Evolutionary conservation across 306 rosid genomes (phyloP).

Genomic region (Fragaria vesca): DNA sequence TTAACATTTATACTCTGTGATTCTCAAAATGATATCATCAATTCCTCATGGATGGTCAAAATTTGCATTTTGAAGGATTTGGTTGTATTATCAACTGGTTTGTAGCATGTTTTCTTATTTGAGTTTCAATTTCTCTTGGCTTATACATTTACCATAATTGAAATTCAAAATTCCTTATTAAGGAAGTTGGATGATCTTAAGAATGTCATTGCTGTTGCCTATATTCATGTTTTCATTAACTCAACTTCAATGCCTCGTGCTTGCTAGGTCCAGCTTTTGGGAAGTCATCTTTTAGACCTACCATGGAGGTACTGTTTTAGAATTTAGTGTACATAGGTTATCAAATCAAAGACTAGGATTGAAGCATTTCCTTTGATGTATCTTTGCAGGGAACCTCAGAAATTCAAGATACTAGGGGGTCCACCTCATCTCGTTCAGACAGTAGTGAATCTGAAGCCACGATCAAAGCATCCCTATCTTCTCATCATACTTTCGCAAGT

Average conservation of each 20-base stretch:
- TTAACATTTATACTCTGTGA: background rate
- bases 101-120: background rate
- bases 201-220: background rate
- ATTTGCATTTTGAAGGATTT: conserved; percentile 14
- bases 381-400: conserved; percentile 73
- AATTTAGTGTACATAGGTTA: conserved; percentile 7
- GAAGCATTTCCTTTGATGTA: conserved; percentile 10
- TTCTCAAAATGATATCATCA: background rate
- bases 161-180: background rate
- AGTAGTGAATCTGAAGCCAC: conserved; percentile 70
- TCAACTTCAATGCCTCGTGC: conserved; percentile 26
- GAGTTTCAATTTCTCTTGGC: background rate
- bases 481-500: conserved; percentile 51
- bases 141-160: background rate
- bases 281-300: conserved; percentile 44
- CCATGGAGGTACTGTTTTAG: conserved; percentile 61
- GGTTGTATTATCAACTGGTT: background rate
- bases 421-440: conserved; percentile 60
- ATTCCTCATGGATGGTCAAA: background rate
- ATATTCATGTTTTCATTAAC: conserved; percentile 21
- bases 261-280: conserved; percentile 57
- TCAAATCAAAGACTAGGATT: background rate
- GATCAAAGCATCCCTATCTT: conserved; percentile 50
- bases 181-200: background rate
- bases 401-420: conserved; percentile 52